These are phyloP conservation scores for Blepharisma undulans DNA, from an alignment of 169 alveolate species.

Conservation along the genomic window DNA sequence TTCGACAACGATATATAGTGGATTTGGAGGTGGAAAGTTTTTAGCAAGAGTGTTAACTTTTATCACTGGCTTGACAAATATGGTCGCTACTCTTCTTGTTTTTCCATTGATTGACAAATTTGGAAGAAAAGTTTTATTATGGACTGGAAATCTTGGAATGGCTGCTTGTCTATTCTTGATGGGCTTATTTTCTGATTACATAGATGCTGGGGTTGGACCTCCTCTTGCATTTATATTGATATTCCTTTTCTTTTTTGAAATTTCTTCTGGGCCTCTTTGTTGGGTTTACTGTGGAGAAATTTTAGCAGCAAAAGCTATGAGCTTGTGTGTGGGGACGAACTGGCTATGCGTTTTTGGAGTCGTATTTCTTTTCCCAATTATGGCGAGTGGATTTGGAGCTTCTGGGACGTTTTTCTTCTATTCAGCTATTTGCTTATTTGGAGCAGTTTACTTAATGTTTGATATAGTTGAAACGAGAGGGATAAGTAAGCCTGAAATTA, in stretches of 20 bases:
- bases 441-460: not conserved
- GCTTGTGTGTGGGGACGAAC: constrained; percentile 44
- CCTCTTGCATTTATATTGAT: not conserved
- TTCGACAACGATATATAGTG: not conserved
- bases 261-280: constrained; percentile 58
- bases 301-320: constrained; percentile 49
- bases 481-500: not conserved
- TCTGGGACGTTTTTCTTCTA: not conserved
- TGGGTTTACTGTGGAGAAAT: constrained; percentile 63
- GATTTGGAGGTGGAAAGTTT: not conserved
- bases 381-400: not conserved
- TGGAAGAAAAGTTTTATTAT: constrained; percentile 23
- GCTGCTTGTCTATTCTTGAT: not conserved
- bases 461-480: constrained; percentile 37
- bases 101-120: constrained; percentile 10
- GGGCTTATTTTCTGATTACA: not conserved
- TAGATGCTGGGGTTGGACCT: not conserved
- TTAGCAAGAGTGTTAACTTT: constrained; percentile 14
- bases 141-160: not conserved
- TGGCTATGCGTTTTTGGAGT: constrained; percentile 30
- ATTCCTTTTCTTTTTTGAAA: constrained; percentile 41
- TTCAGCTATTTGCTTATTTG: not conserved
- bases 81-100: not conserved
- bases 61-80: not conserved
- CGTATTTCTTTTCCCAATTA: not conserved